A percentile compares a stretch with the other conserved stretches of the same genome.
These are phyloP conservation scores for Rhizophora mangle DNA, from an alignment of 345 rosid species.

Conservation along the genomic window DNA sequence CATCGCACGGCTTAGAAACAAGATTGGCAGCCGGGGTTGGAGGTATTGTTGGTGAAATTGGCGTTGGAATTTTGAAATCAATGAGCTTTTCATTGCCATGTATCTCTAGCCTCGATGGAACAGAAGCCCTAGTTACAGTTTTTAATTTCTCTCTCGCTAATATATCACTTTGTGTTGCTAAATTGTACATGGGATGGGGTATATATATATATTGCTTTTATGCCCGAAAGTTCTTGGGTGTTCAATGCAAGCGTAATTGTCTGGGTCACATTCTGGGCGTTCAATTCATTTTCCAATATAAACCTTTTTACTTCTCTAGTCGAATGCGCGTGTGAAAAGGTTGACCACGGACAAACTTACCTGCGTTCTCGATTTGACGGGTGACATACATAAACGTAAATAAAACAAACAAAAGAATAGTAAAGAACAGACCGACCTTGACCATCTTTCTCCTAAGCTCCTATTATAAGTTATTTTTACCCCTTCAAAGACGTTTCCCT, in stretches of 20 bases:
- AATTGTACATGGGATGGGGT: background rate
- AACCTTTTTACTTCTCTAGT: slow-evolving; percentile 10
- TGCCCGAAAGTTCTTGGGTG: background rate
- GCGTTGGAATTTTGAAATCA: slow-evolving; percentile 16
- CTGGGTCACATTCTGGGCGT: too few species aligned
- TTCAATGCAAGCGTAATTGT: background rate
- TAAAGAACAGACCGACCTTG: background rate
- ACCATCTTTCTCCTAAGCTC: background rate
- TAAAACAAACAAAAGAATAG: too few species aligned
- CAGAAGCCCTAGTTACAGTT: background rate
- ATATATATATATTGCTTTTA: too few species aligned
- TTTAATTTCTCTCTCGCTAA: background rate
- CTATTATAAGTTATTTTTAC: background rate
- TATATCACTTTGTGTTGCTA: background rate
- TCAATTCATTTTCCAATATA: too few species aligned
- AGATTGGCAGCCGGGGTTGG: slow-evolving; percentile 15
- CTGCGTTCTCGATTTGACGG: slow-evolving; percentile 8
- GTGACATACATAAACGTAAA: too few species aligned
- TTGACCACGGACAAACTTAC: background rate
- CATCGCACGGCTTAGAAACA: slow-evolving; percentile 34
- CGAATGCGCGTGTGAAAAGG: slow-evolving; percentile 7
- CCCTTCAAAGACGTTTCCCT: slow-evolving; percentile 25
- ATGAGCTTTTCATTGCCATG: slow-evolving; percentile 25
- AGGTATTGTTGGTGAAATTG: slow-evolving; percentile 5
- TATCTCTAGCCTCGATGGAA: too few species aligned